A percentile compares a stretch with the other conserved stretches of the same genome.
Conservation (phyloP, 2,329 filamentous ascomycete genomes). For the Aspergillus vadensis region DNA sequence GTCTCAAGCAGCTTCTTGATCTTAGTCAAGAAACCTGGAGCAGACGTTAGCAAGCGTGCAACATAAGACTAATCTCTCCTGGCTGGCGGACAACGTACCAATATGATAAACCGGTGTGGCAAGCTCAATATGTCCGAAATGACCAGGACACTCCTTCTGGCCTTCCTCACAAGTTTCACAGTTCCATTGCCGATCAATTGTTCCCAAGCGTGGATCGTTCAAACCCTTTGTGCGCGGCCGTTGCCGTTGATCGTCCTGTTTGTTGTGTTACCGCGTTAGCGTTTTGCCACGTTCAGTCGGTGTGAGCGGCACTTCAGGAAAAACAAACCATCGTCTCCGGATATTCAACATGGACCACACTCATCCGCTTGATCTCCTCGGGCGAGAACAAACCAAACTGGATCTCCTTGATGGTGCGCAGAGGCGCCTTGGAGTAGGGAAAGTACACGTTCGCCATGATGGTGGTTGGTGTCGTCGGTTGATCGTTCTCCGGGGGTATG, state of each 20-base stretch:
- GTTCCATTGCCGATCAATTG: conserved; percentile 92
- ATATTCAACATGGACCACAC: conserved; percentile 91
- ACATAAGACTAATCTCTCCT: neutral
- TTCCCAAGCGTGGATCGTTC: conserved; percentile 93
- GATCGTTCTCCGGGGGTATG: neutral
- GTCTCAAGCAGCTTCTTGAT: conserved; percentile 99
- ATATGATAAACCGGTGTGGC: conserved; percentile 93
- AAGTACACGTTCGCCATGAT: conserved; percentile 93
- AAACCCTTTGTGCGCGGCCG: conserved; percentile 88
- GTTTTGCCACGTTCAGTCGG: conserved; percentile 9
- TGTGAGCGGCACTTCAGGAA: conserved; percentile 15
- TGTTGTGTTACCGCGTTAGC: conserved; percentile 23
- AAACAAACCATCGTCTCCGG: conserved; percentile 86
- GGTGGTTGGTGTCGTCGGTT: conserved; percentile 36
- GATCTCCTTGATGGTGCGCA: conserved; percentile 98
- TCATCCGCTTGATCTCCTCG: conserved; percentile 99
- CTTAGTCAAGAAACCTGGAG: conserved; percentile 90
- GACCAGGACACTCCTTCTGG: conserved; percentile 93
- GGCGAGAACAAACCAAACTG: conserved; percentile 97
- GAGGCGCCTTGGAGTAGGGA: conserved; percentile 86
- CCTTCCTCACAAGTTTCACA: conserved; percentile 96
- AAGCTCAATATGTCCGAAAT: conserved; percentile 98
- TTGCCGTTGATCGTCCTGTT: conserved; percentile 79
- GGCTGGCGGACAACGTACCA: conserved; percentile 47
- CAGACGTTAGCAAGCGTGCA: conserved; percentile 30